phyloP scores from a whole-genome alignment of 257 asterid species.

The Solanum acaule region DNA sequence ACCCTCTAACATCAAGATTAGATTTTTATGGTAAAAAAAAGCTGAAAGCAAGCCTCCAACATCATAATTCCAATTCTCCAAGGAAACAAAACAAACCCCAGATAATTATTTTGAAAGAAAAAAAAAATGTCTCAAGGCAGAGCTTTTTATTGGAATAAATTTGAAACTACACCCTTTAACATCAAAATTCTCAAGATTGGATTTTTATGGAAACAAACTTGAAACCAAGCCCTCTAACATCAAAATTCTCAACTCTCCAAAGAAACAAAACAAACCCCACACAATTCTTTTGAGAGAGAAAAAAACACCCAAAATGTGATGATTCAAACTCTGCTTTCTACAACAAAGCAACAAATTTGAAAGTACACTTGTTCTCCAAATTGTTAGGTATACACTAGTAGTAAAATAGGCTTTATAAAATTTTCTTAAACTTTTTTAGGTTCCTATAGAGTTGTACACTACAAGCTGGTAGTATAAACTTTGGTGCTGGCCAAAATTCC shows the following conservation, averaged over 20 bases:
- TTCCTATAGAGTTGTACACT: not conserved
- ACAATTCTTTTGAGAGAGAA: not conserved
- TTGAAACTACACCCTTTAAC: not conserved
- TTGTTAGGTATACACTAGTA: not conserved
- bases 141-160: not conserved
- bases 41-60: not conserved
- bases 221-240: not conserved
- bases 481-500: not conserved
- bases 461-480: not conserved
- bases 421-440: not conserved
- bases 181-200: not conserved
- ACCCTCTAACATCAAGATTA: not conserved
- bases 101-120: not conserved
- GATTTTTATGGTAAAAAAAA: not conserved
- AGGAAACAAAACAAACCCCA: not conserved
- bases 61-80: not conserved
- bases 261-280: not conserved
- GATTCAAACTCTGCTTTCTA: not conserved
- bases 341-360: not conserved
- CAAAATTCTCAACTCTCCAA: not conserved
- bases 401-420: not conserved
- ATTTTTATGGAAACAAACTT: not conserved
- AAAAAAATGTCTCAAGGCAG: not conserved
- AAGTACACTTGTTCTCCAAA: not conserved
- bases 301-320: not conserved